Percentiles rank a stretch among this genome's conserved stretches.
Evolutionary conservation across 176 grass and related monocot genomes (phyloP).

Genomic region (Thinopyrum elongatum): DNA sequence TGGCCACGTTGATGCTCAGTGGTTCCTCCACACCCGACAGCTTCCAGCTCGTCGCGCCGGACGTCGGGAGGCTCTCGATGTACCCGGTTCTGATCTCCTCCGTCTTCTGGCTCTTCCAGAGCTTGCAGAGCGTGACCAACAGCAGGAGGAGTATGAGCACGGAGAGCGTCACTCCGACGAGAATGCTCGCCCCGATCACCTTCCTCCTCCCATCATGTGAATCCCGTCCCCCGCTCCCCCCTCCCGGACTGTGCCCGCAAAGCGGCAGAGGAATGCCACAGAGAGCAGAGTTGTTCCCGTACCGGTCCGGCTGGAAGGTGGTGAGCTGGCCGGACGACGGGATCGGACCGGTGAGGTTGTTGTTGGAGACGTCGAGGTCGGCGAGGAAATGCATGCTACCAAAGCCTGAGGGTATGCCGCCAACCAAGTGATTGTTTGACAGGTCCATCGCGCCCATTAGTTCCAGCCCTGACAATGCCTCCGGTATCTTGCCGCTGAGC

Average conservation of each 20-base stretch:
- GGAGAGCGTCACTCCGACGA: conserved; percentile 64
- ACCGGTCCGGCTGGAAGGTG: conserved; percentile 61
- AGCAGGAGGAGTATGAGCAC: conserved; percentile 57
- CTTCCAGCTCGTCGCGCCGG: conserved; percentile 76
- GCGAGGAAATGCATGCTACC: conserved; percentile 53
- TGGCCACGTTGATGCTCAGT: conserved; percentile 93
- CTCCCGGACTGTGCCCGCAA: conserved; percentile 28
- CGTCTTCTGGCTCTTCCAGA: conserved; percentile 62
- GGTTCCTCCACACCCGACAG: conserved; percentile 71
- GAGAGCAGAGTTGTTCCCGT: conserved; percentile 73
- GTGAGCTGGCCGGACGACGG: conserved; percentile 79
- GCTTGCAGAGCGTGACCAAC: conserved; percentile 63
- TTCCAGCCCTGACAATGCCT: conserved; percentile 50
- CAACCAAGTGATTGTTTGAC: conserved; percentile 76
- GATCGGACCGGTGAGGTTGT: conserved; percentile 75
- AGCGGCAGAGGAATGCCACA: conserved; percentile 82
- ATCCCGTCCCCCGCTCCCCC: not conserved
- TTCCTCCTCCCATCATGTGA: conserved; percentile 41
- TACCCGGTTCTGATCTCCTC: conserved; percentile 52
- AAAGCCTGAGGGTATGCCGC: conserved; percentile 57
- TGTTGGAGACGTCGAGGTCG: conserved; percentile 88
- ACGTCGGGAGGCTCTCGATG: conserved; percentile 72
- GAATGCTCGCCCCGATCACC: conserved; percentile 52
- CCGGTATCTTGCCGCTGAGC: conserved; percentile 61
- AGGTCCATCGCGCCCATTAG: conserved; percentile 68